These are phyloP conservation scores for Penstemon davidsonii DNA, from an alignment of 257 asterid species.

Conservation along the genomic window DNA sequence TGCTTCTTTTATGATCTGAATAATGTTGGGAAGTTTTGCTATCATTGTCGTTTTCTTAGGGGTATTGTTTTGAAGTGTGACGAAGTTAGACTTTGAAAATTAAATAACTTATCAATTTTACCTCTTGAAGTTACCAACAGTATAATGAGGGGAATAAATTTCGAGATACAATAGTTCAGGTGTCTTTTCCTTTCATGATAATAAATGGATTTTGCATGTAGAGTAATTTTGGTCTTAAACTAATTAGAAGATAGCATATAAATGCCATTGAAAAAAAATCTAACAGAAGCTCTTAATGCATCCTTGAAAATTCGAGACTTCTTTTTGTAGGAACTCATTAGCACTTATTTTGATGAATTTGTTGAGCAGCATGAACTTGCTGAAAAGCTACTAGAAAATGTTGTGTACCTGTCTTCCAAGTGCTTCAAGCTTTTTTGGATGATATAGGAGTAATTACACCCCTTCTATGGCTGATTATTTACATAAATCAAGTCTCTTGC, in stretches of 20 bases:
- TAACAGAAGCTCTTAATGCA: no score
- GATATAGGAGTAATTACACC: background rate
- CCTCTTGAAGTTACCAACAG: constrained; percentile 3
- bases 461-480: background rate
- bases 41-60: background rate
- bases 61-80: background rate
- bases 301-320: no score
- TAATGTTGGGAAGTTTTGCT: constrained; percentile 5
- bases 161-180: background rate
- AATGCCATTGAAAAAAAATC: no score
- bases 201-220: background rate
- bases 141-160: constrained; percentile 8
- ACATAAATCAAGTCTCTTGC: background rate
- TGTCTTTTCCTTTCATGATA: background rate
- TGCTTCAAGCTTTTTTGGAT: constrained; percentile 6
- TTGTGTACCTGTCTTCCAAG: background rate
- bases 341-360: background rate
- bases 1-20: constrained; percentile 1
- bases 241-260: no score
- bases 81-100: constrained; percentile 8
- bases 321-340: no score
- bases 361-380: no score
- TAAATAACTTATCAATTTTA: background rate
- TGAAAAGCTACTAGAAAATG: constrained; percentile 12
- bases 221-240: no score